These are phyloP conservation scores for Cutaneotrichosporon sp. DNA, from an alignment of 1,284 basidiomycete species.

Conservation along the genomic window DNA sequence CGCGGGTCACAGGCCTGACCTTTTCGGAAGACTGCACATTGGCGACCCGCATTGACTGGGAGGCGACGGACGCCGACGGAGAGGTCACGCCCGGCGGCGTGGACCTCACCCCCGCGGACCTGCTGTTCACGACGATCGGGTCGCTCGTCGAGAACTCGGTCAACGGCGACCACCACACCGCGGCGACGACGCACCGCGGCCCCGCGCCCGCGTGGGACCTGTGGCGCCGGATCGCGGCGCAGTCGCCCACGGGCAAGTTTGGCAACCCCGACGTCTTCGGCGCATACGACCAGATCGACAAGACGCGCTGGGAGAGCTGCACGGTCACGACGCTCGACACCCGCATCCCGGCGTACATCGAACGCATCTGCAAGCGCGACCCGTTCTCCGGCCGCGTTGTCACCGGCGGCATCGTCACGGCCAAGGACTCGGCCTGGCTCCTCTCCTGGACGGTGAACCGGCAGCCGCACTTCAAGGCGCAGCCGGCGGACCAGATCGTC, in stretches of 20 bases:
- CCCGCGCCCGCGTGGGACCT: conserved; percentile 12
- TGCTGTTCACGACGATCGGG: conserved; percentile 9
- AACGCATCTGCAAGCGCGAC: too few relatives aligned
- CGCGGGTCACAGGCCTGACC: not conserved
- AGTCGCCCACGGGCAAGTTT: not conserved
- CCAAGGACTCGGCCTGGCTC: too few relatives aligned
- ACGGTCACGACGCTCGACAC: conserved; percentile 7
- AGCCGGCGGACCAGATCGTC: too few relatives aligned
- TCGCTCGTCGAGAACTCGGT: conserved; percentile 10
- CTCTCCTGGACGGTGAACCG: too few relatives aligned
- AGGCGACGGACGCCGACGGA: not conserved
- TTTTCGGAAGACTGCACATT: not conserved
- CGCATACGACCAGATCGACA: not conserved
- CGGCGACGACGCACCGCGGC: conserved; percentile 4
- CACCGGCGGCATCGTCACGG: too few relatives aligned
- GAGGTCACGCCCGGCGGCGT: not conserved
- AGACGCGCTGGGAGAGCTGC: conserved; percentile 5
- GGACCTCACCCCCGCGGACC: conserved; percentile 3
- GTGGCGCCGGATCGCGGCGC: conserved; percentile 7
- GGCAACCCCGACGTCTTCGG: conserved; percentile 9
- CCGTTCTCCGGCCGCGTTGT: too few relatives aligned
- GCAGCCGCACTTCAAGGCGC: too few relatives aligned
- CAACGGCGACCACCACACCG: conserved; percentile 7
- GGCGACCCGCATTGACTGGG: not conserved
- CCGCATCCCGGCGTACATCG: conserved; percentile 5